phyloP scores from a whole-genome alignment of 2,329 filamentous ascomycete species.

The Eutypella sp. region DNA sequence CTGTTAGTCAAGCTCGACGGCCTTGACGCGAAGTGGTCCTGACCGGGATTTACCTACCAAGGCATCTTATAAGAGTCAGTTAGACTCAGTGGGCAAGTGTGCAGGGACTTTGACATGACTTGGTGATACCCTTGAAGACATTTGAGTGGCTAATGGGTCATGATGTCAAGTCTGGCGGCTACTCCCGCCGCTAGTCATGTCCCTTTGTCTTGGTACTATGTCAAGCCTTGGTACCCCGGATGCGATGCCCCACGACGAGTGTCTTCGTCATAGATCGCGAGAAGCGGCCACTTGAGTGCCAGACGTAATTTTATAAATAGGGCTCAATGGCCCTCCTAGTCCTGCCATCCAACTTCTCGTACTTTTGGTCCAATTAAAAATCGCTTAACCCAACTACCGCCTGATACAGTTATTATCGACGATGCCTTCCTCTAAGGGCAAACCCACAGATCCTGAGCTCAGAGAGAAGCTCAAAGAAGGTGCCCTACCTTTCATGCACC shows the following conservation, averaged over 20 bases:
- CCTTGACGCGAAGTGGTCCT: no score
- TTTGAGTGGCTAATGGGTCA: no score
- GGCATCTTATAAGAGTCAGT: no score
- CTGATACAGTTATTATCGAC: constrained; percentile 3
- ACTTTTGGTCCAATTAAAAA: neutral
- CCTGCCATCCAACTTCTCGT: no score
- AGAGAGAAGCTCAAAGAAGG: constrained; percentile 35
- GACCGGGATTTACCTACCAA: no score
- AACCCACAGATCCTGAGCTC: constrained; percentile 35
- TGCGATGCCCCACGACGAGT: neutral
- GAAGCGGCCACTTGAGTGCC: neutral
- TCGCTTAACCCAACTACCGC: neutral
- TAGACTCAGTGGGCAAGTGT: no score
- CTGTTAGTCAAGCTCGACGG: no score
- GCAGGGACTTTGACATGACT: no score
- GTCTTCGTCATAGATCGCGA: neutral
- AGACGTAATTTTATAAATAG: neutral
- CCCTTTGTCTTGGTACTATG: neutral
- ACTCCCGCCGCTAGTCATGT: neutral
- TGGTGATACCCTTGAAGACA: no score
- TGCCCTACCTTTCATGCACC: constrained; percentile 5
- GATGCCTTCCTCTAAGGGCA: constrained; percentile 37
- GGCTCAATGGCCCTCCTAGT: neutral
- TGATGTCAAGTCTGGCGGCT: neutral
- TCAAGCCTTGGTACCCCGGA: neutral